Evolutionary conservation across 2,329 filamentous ascomycete species (phyloP), one percentile per base, ranked within the genome.

Genomic region (Botrytis sinoallii): DNA sequence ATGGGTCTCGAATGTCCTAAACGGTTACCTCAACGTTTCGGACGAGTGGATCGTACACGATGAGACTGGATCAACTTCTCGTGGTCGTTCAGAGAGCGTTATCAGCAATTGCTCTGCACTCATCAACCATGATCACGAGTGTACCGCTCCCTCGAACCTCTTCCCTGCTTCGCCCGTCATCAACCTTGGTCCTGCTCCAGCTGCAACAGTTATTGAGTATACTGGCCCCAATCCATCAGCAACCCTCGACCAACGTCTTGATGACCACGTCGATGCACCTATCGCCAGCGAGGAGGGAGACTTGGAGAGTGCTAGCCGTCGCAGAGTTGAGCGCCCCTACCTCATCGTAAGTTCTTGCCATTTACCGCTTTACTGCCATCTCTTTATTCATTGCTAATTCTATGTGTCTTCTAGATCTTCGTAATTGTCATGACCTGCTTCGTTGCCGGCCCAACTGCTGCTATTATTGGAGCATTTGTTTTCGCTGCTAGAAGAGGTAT

Each of bases 311-410:
- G 44, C 29, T n/a, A 3, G 44, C 14, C 6, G 1, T 2, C 22
- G 44, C 1, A 66, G 25, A 32, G 14, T 3, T 18, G 32, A 66
- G 35, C 29, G 22, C 0, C 44, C 35, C 14, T 52, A n/a, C 14
- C 12, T 32, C 5, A 10, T 66, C 22, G 64, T 66, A 66, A n/a
- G 64, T 52, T 38, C 29, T 12, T 5, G 5, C 1, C 20, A n/a
- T 40, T 18, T n/a, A 7, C 5, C 7, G 3, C 6, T n/a, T 25
- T 0, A 6, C 32, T 8, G 35, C 14, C 20, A n/a, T 9, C 0
- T 38, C 14, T 1, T 12, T 18, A 4, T n/a, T 8, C 32, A 52
- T 35, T 6, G 44, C 64, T 66, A 66, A 66, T 44, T 52, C 12
- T 3, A 8, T 14, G 7, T 5, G 0, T 5, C 12, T 38, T n/a